Evolutionary conservation across 73 alveolate genomes (phyloP).

Genomic region (Paramecium octaurelia): DNA sequence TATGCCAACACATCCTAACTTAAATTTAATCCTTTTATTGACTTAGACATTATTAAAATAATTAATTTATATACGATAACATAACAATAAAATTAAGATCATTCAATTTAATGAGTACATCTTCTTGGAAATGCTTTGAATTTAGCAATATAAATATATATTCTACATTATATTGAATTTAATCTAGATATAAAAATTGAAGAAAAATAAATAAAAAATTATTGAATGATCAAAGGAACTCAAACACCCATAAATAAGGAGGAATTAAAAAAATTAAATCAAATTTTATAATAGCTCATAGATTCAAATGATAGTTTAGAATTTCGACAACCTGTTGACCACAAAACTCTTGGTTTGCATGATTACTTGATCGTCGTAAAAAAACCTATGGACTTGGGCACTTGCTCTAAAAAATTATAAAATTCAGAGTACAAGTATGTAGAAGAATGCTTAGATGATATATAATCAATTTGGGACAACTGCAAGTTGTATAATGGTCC

Average conservation of each 20-base stretch:
- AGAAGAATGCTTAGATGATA: slow-evolving; percentile 64
- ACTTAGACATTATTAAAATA: neutral
- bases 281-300: neutral
- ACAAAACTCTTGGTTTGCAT: slow-evolving; percentile 56
- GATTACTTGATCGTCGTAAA: slow-evolving; percentile 67
- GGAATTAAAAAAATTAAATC: slow-evolving; percentile 41
- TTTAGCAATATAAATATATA: no score
- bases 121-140: no score
- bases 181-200: neutral
- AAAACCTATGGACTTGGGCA: slow-evolving; percentile 74
- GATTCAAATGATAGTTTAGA: slow-evolving; percentile 57
- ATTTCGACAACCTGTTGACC: slow-evolving; percentile 66
- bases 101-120: no score
- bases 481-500: slow-evolving; percentile 68
- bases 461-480: slow-evolving; percentile 71
- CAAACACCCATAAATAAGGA: slow-evolving; percentile 34
- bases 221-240: neutral
- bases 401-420: slow-evolving; percentile 60
- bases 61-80: neutral
- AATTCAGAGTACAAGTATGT: slow-evolving; percentile 36
- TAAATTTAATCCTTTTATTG: neutral
- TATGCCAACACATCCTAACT: neutral
- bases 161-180: neutral
- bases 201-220: neutral
- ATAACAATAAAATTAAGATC: no score